Percentiles rank a stretch among this genome's conserved stretches.
Conservation (phyloP, 2,329 filamentous ascomycete genomes). For the Sporothrix luriei region DNA sequence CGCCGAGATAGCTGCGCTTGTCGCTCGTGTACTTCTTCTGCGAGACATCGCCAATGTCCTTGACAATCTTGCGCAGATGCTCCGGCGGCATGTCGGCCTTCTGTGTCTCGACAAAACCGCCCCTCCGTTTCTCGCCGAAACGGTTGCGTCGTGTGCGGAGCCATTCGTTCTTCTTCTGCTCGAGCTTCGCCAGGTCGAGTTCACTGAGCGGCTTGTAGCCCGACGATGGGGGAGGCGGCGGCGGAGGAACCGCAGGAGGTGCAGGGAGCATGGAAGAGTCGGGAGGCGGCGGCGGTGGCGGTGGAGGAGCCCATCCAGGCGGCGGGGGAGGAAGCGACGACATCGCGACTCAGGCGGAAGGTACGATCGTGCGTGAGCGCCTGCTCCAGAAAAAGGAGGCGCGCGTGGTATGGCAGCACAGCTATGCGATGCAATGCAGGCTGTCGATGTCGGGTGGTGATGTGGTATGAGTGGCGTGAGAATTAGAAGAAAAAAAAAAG, state of each 20-base stretch:
- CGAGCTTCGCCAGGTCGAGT: conserved; percentile 88
- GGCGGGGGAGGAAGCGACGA: conserved; percentile 51
- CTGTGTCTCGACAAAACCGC: conserved; percentile 94
- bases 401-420: not conserved
- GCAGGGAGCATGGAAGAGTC: conserved; percentile 56
- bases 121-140: conserved; percentile 95
- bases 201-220: conserved; percentile 80
- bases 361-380: too few relatives aligned
- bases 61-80: conserved; percentile 96
- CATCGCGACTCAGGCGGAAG: conserved; percentile 30
- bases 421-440: not conserved
- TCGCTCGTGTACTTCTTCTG: conserved; percentile 99
- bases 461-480: not conserved
- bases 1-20: conserved; percentile 95
- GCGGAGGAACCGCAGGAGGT: conserved; percentile 61
- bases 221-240: conserved; percentile 63
- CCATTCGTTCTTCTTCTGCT: conserved; percentile 99
- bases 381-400: not conserved
- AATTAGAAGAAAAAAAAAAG: not conserved
- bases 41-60: conserved; percentile 97
- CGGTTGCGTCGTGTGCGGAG: conserved; percentile 85
- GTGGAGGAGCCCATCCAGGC: conserved; percentile 58
- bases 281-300: conserved; percentile 51
- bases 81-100: conserved; percentile 99
- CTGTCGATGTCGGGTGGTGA: not conserved